phyloP scores from a whole-genome alignment of 1,284 basidiomycete genomes.

The Cryptococcus sp. region DNA sequence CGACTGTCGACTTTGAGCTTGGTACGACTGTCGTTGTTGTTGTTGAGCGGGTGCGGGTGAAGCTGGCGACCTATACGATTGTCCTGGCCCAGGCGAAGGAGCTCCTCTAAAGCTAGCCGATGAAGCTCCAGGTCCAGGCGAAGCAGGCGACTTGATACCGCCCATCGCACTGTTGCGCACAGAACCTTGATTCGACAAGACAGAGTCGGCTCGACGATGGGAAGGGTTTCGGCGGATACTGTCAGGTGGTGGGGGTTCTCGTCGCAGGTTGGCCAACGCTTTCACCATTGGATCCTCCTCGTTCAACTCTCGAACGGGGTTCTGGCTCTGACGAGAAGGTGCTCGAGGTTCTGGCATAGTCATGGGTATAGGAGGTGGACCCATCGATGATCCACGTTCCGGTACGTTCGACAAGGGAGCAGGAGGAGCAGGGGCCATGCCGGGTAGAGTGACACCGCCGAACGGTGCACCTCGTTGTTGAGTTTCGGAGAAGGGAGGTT shows the following conservation, averaged over 20 bases:
- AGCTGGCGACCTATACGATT: neutral
- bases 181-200: constrained; percentile 24
- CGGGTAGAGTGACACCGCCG: constrained; percentile 42
- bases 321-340: constrained; percentile 30
- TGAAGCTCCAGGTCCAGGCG: too few species aligned
- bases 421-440: constrained; percentile 27
- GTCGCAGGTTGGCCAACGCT: constrained; percentile 57
- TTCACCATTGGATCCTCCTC: constrained; percentile 68
- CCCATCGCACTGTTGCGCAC: constrained; percentile 15
- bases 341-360: constrained; percentile 34
- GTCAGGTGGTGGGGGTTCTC: constrained; percentile 40
- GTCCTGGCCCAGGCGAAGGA: constrained; percentile 24
- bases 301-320: constrained; percentile 44
- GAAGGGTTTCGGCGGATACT: constrained; percentile 40
- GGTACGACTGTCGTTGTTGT: constrained; percentile 1
- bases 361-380: constrained; percentile 31
- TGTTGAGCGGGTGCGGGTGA: constrained; percentile 6
- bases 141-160: too few species aligned
- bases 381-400: constrained; percentile 18
- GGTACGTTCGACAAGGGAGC: constrained; percentile 10
- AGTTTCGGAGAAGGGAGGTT: constrained; percentile 4
- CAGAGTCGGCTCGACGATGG: constrained; percentile 39
- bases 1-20: constrained; percentile 2
- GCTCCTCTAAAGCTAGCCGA: constrained; percentile 23
- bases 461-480: constrained; percentile 16